Evolutionary conservation across 192 early-diverging fungal genomes (phyloP).

Genomic region (Coemansia sp.): DNA sequence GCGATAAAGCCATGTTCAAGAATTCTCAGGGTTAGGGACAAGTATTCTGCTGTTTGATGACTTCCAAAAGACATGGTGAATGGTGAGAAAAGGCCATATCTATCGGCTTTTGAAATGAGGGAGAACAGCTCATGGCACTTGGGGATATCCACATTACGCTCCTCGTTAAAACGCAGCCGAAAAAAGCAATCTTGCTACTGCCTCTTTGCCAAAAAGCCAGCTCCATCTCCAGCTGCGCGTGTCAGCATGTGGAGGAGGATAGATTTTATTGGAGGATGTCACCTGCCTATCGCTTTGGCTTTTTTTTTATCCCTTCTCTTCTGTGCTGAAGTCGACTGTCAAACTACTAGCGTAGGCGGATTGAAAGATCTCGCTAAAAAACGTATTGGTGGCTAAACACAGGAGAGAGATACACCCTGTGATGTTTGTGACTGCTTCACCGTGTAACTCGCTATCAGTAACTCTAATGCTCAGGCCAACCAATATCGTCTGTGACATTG

Average conservation of each 20-base stretch:
- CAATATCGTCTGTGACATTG: not conserved
- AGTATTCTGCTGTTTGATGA: not conserved
- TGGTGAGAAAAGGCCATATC: not conserved
- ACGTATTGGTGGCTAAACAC: too few species aligned
- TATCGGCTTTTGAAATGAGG: not conserved
- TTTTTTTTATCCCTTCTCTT: not conserved
- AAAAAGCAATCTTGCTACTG: not conserved
- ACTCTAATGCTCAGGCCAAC: not conserved
- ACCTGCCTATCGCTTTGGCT: not conserved
- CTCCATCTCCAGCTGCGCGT: not conserved
- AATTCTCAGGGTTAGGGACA: not conserved
- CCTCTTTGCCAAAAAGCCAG: not conserved
- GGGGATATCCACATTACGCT: not conserved
- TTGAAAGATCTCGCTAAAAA: too few species aligned
- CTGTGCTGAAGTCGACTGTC: not conserved
- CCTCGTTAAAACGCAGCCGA: not conserved
- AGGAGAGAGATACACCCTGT: not conserved
- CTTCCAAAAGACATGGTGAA: not conserved
- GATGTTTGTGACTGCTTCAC: not conserved
- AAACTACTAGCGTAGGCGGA: not conserved
- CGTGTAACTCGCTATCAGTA: not conserved
- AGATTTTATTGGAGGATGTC: not conserved
- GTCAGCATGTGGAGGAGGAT: not conserved
- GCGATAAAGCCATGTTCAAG: slow-evolving; percentile 1
- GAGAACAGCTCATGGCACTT: not conserved